Evolutionary conservation across 495 filamentous ascomycete genomes (phyloP), one percentile per base, ranked within the genome.

Genomic region (Daldinia decipiens): DNA sequence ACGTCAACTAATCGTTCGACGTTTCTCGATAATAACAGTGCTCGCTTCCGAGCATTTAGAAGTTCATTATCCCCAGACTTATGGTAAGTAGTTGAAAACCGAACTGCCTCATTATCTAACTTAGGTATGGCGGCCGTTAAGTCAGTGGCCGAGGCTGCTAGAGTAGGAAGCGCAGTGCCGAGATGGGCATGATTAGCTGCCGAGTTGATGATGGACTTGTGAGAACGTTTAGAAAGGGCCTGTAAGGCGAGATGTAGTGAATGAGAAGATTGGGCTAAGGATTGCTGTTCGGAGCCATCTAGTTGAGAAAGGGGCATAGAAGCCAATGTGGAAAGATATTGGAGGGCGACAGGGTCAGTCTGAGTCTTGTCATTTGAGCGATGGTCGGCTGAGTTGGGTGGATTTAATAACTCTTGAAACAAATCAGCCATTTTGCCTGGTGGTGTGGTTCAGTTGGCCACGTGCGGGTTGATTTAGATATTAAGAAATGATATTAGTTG

Each of bases 1-100:
- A 99, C 91, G 75, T 98, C 95, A 21, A 94, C 91, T 15, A 98
- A 81, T 57, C 94, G 85, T 73, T 98, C 95, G 19, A 97, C 89
- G 74, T 98, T 98, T 51, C 91, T 86, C 2, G 91, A 87, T 45
- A 99, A 85, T n/a, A 97, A 86, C 75, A 97, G 86, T 3, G 93
- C 92, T 76, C 91, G 91, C 71, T 91, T 92, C 65, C 95, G 88
- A 40, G 90, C 82, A 62, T 90, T 90, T 9, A 98, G 83, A 0
- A 92, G 81, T 4, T 88, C 85, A 71, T 78, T 84, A 75, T 96
- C 95, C 34, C 87, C 86, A 57, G 82, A 85, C 68, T 88, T 90
- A 81, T 88, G 90, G 81, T 97, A 98, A 51, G 90, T 95, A 9
- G 88, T 87, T 26, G 93, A 91, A 80, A 99, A 99, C 55, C 79